Base-by-base conservation (phyloP, 2,329 filamentous ascomycete genomes). In the Claviceps sp. region DNA sequence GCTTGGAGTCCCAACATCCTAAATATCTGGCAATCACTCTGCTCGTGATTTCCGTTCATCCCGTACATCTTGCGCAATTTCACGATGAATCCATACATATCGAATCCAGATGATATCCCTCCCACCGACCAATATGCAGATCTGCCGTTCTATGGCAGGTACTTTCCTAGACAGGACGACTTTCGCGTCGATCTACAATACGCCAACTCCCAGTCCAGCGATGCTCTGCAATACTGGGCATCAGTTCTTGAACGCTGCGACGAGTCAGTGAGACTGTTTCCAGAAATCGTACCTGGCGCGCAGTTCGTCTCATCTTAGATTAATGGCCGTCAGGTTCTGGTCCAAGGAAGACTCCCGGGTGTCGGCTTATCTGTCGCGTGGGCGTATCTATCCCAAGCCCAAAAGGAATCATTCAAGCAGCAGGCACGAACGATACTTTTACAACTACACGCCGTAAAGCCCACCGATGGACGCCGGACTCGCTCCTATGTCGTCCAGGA, bases 261-360 rank as follows among this genome's bases (percentile, higher is more conserved):
- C 20, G 55, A 57, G 37, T 57, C 61, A 0, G 55, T 54, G 42
- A 52, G 57, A 57, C 43, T 58, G 60, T 0, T 56, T 51, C 37
- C 52, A 57, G n/a, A n/a, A n/a, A n/a, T n/a, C n/a, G n/a, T n/a
- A n/a, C n/a, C n/a, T n/a, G n/a, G n/a, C n/a, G n/a, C n/a, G n/a
- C n/a, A n/a, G n/a, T n/a, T n/a, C n/a, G n/a, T n/a, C n/a, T n/a
- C n/a, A n/a, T 30, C 7, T 9, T 30, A 68, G 66, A 66, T 71
- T 40, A 60, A 67, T 52, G 62, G 61, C 49, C 57, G 60, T 11
- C 55, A 65, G 22, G 65, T 70, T 14, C 57, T 71, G 0, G 56
- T 71, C 42, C 68, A 71, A 50, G 64, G 70, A 58, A 60, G 67
- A 52, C 55, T 71, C 41, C 62, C 66, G 2, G 69, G 67, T 8